Evolutionary conservation across 768 basidiomycete genomes (phyloP), one percentile per base, ranked within the genome.

Genomic region (Omphalotus guepiniiformis): DNA sequence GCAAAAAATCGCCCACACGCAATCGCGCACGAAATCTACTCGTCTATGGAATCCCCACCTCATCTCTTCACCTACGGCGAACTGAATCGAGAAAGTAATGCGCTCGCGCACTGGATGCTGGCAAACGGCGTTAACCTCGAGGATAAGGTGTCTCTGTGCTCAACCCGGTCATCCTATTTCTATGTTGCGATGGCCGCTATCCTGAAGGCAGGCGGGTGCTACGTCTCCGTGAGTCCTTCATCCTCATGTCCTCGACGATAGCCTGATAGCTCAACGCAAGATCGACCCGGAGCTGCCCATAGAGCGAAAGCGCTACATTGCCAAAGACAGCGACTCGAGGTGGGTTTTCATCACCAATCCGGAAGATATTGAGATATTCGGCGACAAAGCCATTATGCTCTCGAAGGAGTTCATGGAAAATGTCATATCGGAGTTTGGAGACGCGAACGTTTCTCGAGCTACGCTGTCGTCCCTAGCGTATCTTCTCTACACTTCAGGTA

Each of bases 401-500:
- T 42, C 45, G 9, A 45, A 60, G 6, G 22, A 47, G 6, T 48
- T 52, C 6, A 42, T 64, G 8, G 64, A 61, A 39, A 30, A 38
- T 36, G 60, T 58, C 12, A 67, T 73, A 22, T 36, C 48, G 9
- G 36, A 42, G 29, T 62, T 69, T 58, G 53, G 48, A 13, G 54
- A 52, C 23, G 62, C 59, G 11, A 56, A 65, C 29, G 35, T 73
- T 6, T 49, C 60, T 21, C 37, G 48, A 5, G 66, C 68, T 12
- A 56, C 52, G 26, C 62, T 62, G 6, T 61, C 63, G 34, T 60
- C 58, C 12, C 51, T 70, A 13, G 68, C 76, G 6, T 78, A 73
- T 48, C 64, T 76, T 39, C 57, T 78, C 15, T 78, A 78, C 48
- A 78, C 75, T 2, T 78, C 76, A 47, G 75, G 75, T 76, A 44